Base-by-base conservation (phyloP, 805 yeast genomes). In the Metschnikowia vanudenii region DNA sequence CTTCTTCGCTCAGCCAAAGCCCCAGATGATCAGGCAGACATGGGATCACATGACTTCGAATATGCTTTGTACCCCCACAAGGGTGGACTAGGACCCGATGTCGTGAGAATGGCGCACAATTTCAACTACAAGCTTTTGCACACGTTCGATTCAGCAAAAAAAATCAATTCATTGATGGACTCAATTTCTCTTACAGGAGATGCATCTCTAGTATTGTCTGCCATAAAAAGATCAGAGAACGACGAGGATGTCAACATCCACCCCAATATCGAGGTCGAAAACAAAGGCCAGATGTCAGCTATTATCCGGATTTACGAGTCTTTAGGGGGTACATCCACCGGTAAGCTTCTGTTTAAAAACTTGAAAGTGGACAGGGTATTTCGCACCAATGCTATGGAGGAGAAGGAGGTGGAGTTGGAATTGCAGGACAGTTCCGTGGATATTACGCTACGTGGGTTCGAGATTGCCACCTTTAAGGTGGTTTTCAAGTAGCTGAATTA, bases 1-100 rank as follows among this genome's bases (percentile, higher is more conserved):
- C 70, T 94, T 51, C 69, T 92, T 59, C 82, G 99, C 61, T 81
- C 97, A 12, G 90, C 99, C 26, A 92, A 94, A 67, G 87, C 89
- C 17, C 99, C 99, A 0, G 99, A 92, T 75, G 91, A 84, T 8
- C 76, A 81, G 61, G 97, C 98, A 8, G 99, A 92, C 64, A 89
- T 94, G 87, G 98, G 97, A 2, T 61, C 69, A 16, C 99, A 92
- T 65, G 73, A 71, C 47, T 86, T 94, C 69, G 81, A 81, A 51
- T 94, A 91, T 65, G 95, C 95, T 0, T 66, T 92, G 31, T 78
- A 80, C 48, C 97, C 98, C 4, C 99, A 92, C 64, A 56, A 60
- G 17, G 96, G 96, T 3, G 66, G 77, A 0, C 69, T 92, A 40
- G 74, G 80, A 9, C 62, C 75, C 1, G 80, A 80, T 19, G 82